Conservation (phyloP, 1,284 basidiomycete species). For the Rhizoctonia solani region DNA sequence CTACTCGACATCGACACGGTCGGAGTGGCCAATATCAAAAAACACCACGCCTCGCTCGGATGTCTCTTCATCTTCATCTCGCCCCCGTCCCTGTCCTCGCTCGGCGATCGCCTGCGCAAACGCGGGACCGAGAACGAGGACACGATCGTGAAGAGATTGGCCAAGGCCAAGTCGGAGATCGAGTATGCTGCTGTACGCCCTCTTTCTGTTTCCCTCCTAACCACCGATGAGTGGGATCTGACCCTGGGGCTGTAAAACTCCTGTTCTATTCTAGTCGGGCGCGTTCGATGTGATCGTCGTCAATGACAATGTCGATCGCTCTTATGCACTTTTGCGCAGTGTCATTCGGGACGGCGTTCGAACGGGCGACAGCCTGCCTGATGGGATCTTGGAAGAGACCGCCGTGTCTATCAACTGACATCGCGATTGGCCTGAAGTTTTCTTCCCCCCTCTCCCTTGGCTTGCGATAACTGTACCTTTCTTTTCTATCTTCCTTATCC, state of each 20-base stretch:
- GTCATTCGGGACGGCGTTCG: constrained; percentile 23
- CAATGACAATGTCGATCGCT: constrained; percentile 87
- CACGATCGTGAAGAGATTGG: constrained; percentile 75
- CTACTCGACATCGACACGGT: constrained; percentile 97
- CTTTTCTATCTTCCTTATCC: too few species aligned
- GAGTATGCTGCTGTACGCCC: constrained; percentile 65
- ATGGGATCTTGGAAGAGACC: constrained; percentile 29
- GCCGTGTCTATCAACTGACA: constrained; percentile 27
- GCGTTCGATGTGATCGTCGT: constrained; percentile 86
- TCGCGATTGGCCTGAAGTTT: background rate
- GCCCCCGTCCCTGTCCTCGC: constrained; percentile 74
- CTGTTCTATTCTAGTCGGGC: too few species aligned
- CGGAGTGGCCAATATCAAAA: constrained; percentile 89
- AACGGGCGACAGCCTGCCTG: constrained; percentile 19
- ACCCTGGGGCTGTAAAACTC: constrained; percentile 28
- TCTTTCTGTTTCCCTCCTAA: too few species aligned
- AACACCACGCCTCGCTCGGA: constrained; percentile 66
- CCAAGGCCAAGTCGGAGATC: constrained; percentile 82
- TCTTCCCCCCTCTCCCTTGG: background rate
- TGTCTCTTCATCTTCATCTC: constrained; percentile 94
- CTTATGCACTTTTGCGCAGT: constrained; percentile 64
- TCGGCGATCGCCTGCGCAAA: constrained; percentile 70
- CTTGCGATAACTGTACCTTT: background rate
- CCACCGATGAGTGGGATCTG: background rate
- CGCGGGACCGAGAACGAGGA: constrained; percentile 87